Evolutionary conservation across 768 basidiomycete species (phyloP).

Genomic region (Phanerochaete sordida): DNA sequence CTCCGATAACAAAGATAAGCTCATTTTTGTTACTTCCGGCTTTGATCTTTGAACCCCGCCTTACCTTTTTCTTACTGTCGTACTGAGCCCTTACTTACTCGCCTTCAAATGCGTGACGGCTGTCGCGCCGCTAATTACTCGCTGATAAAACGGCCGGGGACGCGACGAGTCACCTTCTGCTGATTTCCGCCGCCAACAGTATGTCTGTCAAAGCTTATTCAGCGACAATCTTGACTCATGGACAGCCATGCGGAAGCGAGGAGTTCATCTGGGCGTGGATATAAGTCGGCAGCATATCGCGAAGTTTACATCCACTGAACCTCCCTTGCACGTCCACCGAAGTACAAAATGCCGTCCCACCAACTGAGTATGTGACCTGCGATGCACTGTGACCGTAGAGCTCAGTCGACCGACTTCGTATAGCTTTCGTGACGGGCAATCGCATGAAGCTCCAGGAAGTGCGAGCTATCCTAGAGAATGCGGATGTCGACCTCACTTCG

Average conservation of each 20-base stretch:
- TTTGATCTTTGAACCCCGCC: neutral
- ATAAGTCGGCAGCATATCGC: neutral
- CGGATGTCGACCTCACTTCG: slow-evolving; percentile 75
- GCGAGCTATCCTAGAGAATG: slow-evolving; percentile 66
- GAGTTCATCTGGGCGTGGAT: neutral
- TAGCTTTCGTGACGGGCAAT: slow-evolving; percentile 95
- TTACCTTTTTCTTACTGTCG: neutral
- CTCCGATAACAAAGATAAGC: neutral
- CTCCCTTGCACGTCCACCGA: neutral
- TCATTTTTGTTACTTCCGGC: neutral
- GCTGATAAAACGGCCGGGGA: neutral
- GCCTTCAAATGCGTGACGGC: neutral
- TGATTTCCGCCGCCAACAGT: neutral
- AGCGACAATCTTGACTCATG: neutral
- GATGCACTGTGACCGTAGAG: neutral
- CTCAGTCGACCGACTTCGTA: neutral
- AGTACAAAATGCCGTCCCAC: slow-evolving; percentile 1
- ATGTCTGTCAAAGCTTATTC: neutral
- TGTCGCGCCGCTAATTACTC: neutral
- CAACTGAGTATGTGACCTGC: slow-evolving; percentile 4
- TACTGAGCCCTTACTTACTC: neutral
- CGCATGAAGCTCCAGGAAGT: slow-evolving; percentile 91
- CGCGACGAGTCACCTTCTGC: neutral
- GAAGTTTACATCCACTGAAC: neutral
- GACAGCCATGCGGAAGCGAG: neutral